Base-by-base conservation (phyloP, 1,284 basidiomycete species). In the Heterobasidion irregulare region DNA sequence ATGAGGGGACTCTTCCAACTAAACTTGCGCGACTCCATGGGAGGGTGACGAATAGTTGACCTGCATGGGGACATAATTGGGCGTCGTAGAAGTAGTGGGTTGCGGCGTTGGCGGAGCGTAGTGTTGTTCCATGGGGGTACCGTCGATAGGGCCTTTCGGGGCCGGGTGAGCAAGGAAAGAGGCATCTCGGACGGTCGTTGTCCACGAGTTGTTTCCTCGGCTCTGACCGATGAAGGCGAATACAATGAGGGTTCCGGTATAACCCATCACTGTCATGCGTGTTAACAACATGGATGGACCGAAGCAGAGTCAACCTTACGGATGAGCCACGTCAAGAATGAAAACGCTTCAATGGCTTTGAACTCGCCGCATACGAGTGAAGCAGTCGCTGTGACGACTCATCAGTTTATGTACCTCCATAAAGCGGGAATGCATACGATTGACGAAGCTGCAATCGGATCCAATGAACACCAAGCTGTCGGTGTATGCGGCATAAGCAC, bases 301-400 rank as follows among this genome's bases (percentile, higher is more conserved):
- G 26, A 26, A 54, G 46, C 10, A 49, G 56, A 18, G 57, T 38
- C 9, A 53, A 46, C 54, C 79, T 58, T 55, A 82, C 80, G 60
- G 2, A 75, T 58, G 32, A 82, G 57, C 72, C 79, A 84, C 56
- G 65, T 74, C 46, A 84, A 61, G 68, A 77, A 81, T 8, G 73
- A 63, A 62, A 84, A 81, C 1, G 79, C 83, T 36, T 73, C 70
- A 19, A 83, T 63, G 1, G 69, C 79, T 47, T 72, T 61, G 36
- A 70, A 64, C 59, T 81, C 71, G 47, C 67, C 66, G 63, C 82
- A 84, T 32, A 67, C 64, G n/a, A 59, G 57, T 13, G 48, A 54
- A n/a, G 63, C 6, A 8, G 58, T 59, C 38, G 52, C 62, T 63
- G 53, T 26, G 26, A n/a, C 2, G 8, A 9, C 4, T 0, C 10